Evolutionary conservation across 257 asterid species (phyloP), one percentile per base, ranked within the genome.

Genomic region (Mitragyna speciosa): DNA sequence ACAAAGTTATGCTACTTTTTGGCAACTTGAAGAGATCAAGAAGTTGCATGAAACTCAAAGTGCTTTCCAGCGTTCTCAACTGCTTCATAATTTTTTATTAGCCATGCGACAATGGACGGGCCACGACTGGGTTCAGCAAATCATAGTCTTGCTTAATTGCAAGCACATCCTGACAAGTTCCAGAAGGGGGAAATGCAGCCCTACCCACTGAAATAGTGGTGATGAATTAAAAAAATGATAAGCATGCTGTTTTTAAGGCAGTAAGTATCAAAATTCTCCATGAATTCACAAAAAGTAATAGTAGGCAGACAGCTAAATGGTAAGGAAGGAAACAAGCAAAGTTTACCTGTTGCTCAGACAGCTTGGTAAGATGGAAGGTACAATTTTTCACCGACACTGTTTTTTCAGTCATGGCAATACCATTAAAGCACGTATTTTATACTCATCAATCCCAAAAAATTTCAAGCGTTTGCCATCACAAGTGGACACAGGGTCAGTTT

Each of bases 401-500:
- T 47, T 41, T 28, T 76, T 59, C 19, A 43, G 56, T 31, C 31
- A 78, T 24, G 59, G 30, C 45, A 43, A 31, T 56, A 69, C 52
- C 63, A 48, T 58, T 22, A 15, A 1, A 10, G 31, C 49, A 43
- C 3, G 59, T 43, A 22, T 14, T 61, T 79, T 74, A 72, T 12
- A 36, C 19, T 78, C 72, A 52, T 77, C 36, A 52, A 66, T 41
- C 63, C 66, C 73, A 72, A 72, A 36, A 65, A 82, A 86, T 66
- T 71, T 84, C 59, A 86, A 71, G 73, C 78, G 89, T 67, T 47
- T 68, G 70, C 79, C 84, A 76, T 73, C 64, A 71, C 73, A 14
- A 51, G 16, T 39, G 68, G 41, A 82, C 15, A 43, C n/a, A 15
- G 54, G 54, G 47, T 63, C 33, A n/a, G n/a, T 41, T 73, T 81